Conservation (phyloP, 192 early-diverging fungal species). For the Kickxella alabastrina region DNA sequence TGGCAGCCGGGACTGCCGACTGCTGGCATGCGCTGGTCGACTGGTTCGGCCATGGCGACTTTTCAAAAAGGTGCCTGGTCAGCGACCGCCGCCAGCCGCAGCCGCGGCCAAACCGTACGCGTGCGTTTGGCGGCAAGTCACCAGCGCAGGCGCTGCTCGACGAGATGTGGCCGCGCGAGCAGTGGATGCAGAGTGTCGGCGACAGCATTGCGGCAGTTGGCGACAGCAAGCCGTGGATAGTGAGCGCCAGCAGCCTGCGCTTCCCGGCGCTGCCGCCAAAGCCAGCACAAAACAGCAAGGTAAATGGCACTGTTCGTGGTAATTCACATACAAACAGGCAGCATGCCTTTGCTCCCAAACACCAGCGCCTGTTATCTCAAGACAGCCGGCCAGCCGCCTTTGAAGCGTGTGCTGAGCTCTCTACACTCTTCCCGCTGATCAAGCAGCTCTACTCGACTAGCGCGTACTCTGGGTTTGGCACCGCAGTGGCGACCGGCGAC, state of each 20-base stretch:
- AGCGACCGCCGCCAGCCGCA: conserved; percentile 7
- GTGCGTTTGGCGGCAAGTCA: not conserved
- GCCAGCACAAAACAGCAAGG: too few species aligned
- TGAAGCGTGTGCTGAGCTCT: conserved; percentile 19
- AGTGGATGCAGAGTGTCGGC: not conserved
- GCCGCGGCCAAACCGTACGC: not conserved
- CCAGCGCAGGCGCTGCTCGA: conserved; percentile 7
- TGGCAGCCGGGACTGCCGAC: conserved; percentile 26
- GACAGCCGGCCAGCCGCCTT: too few species aligned
- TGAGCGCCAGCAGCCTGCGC: not conserved
- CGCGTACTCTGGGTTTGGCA: conserved; percentile 65
- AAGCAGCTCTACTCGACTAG: conserved; percentile 45
- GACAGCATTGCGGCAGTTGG: not conserved
- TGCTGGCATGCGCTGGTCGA: conserved; percentile 39
- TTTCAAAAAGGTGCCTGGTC: conserved; percentile 22
- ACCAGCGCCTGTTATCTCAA: not conserved
- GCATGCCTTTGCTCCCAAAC: conserved; percentile 14
- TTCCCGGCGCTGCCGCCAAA: not conserved
- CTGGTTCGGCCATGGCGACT: conserved; percentile 41
- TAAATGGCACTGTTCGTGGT: too few species aligned
- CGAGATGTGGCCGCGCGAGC: conserved; percentile 1
- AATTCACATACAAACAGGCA: conserved; percentile 4
- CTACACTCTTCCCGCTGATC: conserved; percentile 42
- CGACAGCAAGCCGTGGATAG: not conserved
- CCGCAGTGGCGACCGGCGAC: conserved; percentile 60